phyloP scores from a whole-genome alignment of 1,284 basidiomycete species.

The Moesziomyces sp. region DNA sequence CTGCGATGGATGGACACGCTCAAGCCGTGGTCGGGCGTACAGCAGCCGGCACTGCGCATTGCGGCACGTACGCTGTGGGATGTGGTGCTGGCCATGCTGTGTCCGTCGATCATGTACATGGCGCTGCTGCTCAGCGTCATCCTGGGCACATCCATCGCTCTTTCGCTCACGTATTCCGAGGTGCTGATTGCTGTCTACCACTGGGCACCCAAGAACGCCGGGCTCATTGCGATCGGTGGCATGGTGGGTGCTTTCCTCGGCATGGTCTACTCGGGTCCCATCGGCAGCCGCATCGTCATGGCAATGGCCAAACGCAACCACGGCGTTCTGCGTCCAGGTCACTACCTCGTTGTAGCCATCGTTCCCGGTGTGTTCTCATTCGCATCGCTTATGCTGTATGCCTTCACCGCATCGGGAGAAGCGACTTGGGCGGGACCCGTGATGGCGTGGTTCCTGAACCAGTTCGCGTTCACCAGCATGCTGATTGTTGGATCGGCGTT shows the following conservation, averaged over 20 bases:
- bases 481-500: constrained; percentile 3
- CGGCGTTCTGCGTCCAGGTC: constrained; percentile 4
- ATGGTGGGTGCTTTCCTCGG: constrained; percentile 3
- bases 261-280: constrained; percentile 4
- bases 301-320: constrained; percentile 6
- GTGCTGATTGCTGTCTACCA: constrained; percentile 5
- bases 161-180: constrained; percentile 3
- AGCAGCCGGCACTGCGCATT: constrained; percentile 4
- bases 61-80: constrained; percentile 3
- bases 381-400: constrained; percentile 1
- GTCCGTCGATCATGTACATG: constrained; percentile 10
- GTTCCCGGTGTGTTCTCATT: neutral
- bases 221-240: constrained; percentile 3
- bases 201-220: constrained; percentile 5
- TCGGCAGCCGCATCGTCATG: constrained; percentile 4
- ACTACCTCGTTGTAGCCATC: constrained; percentile 6
- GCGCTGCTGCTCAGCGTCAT: constrained; percentile 4
- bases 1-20: neutral
- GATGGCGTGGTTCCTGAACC: constrained; percentile 5
- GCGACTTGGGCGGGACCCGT: neutral
- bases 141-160: constrained; percentile 2
- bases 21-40: constrained; percentile 4
- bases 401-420: neutral
- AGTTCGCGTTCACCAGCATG: constrained; percentile 3
- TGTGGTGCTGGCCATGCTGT: constrained; percentile 2